Evolutionary conservation across 306 rosid species (phyloP).

Genomic region (Prunus padus): DNA sequence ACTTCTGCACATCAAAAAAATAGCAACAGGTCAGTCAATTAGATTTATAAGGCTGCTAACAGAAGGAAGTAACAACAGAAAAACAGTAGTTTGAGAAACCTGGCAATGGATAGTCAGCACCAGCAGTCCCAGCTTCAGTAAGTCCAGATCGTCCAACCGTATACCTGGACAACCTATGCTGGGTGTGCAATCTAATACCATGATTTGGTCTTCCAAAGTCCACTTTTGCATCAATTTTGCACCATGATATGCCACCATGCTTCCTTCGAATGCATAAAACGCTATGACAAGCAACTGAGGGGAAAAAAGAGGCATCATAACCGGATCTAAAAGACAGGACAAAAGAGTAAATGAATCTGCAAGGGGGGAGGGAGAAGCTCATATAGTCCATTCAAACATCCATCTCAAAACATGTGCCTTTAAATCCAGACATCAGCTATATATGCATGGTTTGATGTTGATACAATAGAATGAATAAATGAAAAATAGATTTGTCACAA

Average conservation of each 20-base stretch:
- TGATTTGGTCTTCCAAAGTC: slow-evolving; percentile 24
- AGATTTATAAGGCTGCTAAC: slow-evolving; percentile 2
- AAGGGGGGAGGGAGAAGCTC: neutral
- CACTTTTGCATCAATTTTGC: slow-evolving; percentile 27
- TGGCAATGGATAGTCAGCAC: slow-evolving; percentile 42
- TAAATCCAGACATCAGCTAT: no score
- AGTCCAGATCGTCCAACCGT: slow-evolving; percentile 59
- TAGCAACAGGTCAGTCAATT: slow-evolving; percentile 1
- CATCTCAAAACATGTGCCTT: no score
- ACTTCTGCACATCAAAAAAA: slow-evolving; percentile 50
- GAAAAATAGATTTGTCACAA: no score
- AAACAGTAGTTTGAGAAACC: slow-evolving; percentile 44
- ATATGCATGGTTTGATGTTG: no score
- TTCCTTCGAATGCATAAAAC: slow-evolving; percentile 35
- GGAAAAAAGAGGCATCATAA: neutral
- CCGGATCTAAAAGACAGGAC: neutral
- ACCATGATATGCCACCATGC: slow-evolving; percentile 23
- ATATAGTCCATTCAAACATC: neutral
- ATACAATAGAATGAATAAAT: no score
- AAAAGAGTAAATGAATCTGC: neutral
- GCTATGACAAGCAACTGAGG: slow-evolving; percentile 45
- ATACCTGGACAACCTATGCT: slow-evolving; percentile 31
- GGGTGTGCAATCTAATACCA: slow-evolving; percentile 26
- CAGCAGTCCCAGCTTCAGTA: slow-evolving; percentile 51
- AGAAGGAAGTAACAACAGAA: neutral